Evolutionary conservation across 2,329 filamentous ascomycete species (phyloP).

Genomic region (Exophiala alcalophila): DNA sequence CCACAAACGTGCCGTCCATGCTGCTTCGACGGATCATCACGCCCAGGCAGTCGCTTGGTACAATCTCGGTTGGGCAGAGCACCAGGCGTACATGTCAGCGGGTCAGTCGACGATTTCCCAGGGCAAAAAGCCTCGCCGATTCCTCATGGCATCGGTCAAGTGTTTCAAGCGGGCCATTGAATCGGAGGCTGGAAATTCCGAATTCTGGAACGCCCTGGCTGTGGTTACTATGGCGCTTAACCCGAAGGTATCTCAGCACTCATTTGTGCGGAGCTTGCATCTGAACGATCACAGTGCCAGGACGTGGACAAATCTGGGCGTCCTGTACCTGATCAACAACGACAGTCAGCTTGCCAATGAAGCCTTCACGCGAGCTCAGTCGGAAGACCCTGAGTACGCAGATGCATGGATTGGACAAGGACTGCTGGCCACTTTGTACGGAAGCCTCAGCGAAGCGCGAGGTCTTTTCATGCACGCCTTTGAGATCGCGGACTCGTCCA

Average conservation of each 20-base stretch:
- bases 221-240: constrained; percentile 85
- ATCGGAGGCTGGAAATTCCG: constrained; percentile 85
- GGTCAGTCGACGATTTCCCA: constrained; percentile 35
- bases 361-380: constrained; percentile 86
- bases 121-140: constrained; percentile 58
- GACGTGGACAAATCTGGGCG: constrained; percentile 87
- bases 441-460: constrained; percentile 72
- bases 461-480: constrained; percentile 90
- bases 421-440: constrained; percentile 73
- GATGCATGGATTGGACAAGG: constrained; percentile 94
- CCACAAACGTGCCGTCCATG: constrained; percentile 79
- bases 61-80: constrained; percentile 92
- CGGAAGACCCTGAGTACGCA: constrained; percentile 88
- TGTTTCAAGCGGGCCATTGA: constrained; percentile 97
- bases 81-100: constrained; percentile 64
- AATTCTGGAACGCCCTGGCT: constrained; percentile 96
- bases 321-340: constrained; percentile 78
- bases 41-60: constrained; percentile 96
- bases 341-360: constrained; percentile 85
- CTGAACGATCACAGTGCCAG: constrained; percentile 83
- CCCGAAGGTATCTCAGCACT: constrained; percentile 84
- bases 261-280: constrained; percentile 88
- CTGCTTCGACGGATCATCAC: constrained; percentile 70
- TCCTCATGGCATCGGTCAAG: constrained; percentile 75
- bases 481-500: constrained; percentile 80